Evolutionary conservation across 176 grass and related monocot species (phyloP).

Genomic region (Thinopyrum elongatum): DNA sequence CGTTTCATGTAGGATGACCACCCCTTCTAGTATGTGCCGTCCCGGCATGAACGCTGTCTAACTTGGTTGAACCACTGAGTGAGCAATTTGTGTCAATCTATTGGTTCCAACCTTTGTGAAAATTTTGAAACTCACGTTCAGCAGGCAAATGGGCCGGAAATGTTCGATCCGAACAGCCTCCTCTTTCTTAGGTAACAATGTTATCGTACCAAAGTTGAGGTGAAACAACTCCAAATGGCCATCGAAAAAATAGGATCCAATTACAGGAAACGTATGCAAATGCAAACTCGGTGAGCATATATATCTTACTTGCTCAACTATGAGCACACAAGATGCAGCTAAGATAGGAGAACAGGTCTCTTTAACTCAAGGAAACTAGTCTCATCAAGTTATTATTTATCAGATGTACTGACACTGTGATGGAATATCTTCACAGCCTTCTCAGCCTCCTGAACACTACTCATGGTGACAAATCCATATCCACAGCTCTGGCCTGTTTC

Average conservation of each 20-base stretch:
- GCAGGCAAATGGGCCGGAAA: no score
- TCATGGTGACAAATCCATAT: slow-evolving; percentile 12
- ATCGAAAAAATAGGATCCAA: background rate
- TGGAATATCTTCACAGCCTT: background rate
- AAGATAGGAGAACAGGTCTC: background rate
- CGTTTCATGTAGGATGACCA: no score
- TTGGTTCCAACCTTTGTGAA: no score
- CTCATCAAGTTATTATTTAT: background rate
- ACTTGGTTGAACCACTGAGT: no score
- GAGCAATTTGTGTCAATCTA: no score
- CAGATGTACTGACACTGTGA: background rate
- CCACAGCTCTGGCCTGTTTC: slow-evolving; percentile 4
- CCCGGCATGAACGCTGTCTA: no score
- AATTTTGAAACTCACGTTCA: no score
- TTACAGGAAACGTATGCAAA: background rate
- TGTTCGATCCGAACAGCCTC: no score
- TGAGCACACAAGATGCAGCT: background rate
- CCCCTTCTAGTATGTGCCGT: no score
- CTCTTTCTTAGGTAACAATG: no score
- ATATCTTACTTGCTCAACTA: background rate
- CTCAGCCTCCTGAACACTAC: background rate
- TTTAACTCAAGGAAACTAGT: background rate
- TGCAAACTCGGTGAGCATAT: background rate
- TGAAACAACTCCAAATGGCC: no score
- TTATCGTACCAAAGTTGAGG: no score